phyloP scores from a whole-genome alignment of 108 stramenopile genomes.

The Seminavis robusta region DNA sequence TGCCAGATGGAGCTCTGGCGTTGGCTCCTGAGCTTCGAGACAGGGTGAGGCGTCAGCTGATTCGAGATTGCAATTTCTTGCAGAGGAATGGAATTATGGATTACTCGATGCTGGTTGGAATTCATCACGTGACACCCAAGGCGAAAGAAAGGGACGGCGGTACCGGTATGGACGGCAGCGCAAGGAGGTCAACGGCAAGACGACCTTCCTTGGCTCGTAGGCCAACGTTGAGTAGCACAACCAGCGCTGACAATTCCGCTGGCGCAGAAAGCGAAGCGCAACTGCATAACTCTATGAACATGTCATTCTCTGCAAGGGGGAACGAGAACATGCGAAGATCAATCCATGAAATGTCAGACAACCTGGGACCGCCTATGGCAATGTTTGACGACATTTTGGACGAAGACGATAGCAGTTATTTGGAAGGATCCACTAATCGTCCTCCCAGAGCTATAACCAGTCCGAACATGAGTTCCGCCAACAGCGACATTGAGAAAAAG shows the following conservation, averaged over 20 bases:
- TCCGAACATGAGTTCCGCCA: constrained; percentile 9
- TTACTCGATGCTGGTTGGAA: constrained; percentile 90
- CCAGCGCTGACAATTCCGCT: no score
- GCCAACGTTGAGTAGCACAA: no score
- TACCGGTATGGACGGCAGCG: no score
- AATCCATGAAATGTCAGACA: no score
- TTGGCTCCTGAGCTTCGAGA: constrained; percentile 49
- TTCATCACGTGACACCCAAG: constrained; percentile 73
- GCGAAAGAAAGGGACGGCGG: constrained; percentile 9
- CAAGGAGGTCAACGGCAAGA: no score
- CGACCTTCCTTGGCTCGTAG: no score
- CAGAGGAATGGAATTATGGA: constrained; percentile 91
- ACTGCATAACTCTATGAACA: no score
- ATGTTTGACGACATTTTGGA: constrained; percentile 36
- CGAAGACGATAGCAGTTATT: constrained; percentile 81
- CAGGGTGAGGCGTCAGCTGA: constrained; percentile 66
- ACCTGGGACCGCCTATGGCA: no score
- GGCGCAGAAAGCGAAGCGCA: no score
- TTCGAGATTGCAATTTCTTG: constrained; percentile 74
- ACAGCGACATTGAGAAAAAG: constrained; percentile 45
- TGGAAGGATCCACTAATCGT: constrained; percentile 45
- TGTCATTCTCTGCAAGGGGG: no score
- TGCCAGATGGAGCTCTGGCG: constrained; percentile 61
- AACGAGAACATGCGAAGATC: no score
- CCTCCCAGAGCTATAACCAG: no score